These are phyloP conservation scores for Diospyros kaki DNA, from an alignment of 148 eudicot species.

Conservation along the genomic window DNA sequence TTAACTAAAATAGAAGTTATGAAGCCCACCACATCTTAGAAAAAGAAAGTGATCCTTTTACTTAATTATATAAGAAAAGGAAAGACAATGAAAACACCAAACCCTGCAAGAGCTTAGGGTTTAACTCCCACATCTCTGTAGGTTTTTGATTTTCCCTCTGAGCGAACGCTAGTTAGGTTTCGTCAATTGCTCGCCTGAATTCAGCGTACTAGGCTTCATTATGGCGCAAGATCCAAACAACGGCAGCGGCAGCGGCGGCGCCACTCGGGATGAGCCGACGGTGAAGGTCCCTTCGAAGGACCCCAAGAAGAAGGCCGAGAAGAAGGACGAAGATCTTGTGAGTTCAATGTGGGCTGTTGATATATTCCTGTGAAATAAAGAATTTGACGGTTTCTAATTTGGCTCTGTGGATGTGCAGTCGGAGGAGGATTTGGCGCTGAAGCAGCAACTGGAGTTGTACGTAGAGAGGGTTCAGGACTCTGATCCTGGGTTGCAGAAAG, in stretches of 20 bases:
- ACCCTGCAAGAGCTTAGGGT: no score
- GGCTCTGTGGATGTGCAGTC: slow-evolving; percentile 43
- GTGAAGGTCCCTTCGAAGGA: slow-evolving; percentile 40
- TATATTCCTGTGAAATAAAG: no score
- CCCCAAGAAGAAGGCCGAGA: slow-evolving; percentile 17
- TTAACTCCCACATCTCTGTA: no score
- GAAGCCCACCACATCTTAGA: no score
- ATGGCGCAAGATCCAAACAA: slow-evolving; percentile 22
- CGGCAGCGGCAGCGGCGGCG: slow-evolving; percentile 26
- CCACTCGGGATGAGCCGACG: slow-evolving; percentile 27
- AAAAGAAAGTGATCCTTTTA: no score
- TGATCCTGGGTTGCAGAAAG: slow-evolving; percentile 65
- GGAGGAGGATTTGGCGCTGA: slow-evolving; percentile 92
- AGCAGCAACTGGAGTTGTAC: slow-evolving; percentile 83
- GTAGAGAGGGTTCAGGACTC: slow-evolving; percentile 86
- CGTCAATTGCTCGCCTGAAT: neutral
- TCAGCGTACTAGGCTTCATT: neutral
- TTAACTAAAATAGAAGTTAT: no score
- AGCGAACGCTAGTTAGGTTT: slow-evolving; percentile 1
- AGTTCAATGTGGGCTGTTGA: neutral
- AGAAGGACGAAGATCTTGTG: neutral
- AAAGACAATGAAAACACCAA: no score
- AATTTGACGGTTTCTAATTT: neutral
- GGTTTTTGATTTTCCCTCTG: neutral
- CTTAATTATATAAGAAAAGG: no score